phyloP scores from a whole-genome alignment of 805 yeast species.

The Wickerhamiella lipophila region DNA sequence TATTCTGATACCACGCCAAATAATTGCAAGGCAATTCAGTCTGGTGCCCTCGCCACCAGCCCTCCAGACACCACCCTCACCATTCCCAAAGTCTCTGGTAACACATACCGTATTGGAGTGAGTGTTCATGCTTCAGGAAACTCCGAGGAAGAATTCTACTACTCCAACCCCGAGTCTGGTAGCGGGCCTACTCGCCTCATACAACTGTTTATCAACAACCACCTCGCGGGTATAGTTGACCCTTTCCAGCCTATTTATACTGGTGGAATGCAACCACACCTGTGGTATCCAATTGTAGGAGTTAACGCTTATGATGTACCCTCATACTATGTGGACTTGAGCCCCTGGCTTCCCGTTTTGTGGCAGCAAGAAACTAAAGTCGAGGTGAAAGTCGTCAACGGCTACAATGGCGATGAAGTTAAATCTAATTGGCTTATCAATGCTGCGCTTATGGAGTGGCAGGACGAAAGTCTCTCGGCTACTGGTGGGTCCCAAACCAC shows the following conservation, averaged over 20 bases:
- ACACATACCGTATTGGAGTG: conserved; percentile 47
- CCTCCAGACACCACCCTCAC: conserved; percentile 2
- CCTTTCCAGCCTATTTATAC: conserved; percentile 69
- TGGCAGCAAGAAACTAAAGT: conserved; percentile 44
- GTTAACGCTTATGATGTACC: conserved; percentile 61
- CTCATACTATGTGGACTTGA: conserved; percentile 55
- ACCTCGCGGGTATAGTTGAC: conserved; percentile 45
- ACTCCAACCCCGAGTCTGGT: conserved; percentile 26
- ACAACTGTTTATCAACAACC: conserved; percentile 47
- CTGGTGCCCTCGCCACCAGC: conserved; percentile 3
- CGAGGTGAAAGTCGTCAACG: conserved; percentile 38
- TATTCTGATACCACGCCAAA: conserved; percentile 14
- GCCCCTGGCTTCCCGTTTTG: conserved; percentile 55
- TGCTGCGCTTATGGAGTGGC: conserved; percentile 27
- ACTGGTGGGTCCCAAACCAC: conserved; percentile 15
- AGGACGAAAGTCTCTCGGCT: conserved; percentile 21
- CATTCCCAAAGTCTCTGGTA: conserved; percentile 31
- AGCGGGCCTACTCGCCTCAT: conserved; percentile 36
- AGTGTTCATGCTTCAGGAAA: conserved; percentile 61
- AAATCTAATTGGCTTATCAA: conserved; percentile 26
- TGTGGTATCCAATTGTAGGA: conserved; percentile 75
- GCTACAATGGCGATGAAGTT: conserved; percentile 16
- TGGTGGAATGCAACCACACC: conserved; percentile 67
- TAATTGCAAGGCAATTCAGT: conserved; percentile 5
- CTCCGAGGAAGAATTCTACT: conserved; percentile 78